Conservation (phyloP, 306 rosid genomes). For the Begonia loranthoides region DNA sequence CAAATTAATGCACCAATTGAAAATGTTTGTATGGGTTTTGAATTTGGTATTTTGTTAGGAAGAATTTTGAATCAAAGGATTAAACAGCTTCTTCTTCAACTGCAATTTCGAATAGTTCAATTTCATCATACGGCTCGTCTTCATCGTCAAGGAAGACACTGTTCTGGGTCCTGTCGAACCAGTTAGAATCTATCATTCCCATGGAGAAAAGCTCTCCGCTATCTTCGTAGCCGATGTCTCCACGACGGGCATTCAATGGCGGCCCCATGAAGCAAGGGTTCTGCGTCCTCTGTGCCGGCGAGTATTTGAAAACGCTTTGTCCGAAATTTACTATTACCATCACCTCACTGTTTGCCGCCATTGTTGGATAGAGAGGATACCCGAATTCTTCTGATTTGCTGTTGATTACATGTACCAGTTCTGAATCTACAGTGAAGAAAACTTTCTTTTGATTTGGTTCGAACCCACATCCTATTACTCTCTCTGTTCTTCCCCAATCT, state of each 20-base stretch:
- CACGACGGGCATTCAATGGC: constrained; percentile 21
- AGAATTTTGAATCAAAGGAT: no score
- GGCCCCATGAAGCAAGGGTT: constrained; percentile 79
- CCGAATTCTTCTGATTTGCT: constrained; percentile 69
- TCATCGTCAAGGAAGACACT: constrained; percentile 25
- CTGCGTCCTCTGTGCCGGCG: constrained; percentile 69
- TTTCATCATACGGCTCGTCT: constrained; percentile 28
- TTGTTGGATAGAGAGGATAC: constrained; percentile 50
- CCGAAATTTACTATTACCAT: constrained; percentile 65
- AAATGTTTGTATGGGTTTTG: no score
- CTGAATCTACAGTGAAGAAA: constrained; percentile 74
- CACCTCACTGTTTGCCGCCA: constrained; percentile 48
- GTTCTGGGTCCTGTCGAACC: constrained; percentile 25
- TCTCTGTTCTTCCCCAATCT: constrained; percentile 55
- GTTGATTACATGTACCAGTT: constrained; percentile 53
- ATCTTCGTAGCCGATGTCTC: constrained; percentile 52
- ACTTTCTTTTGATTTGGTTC: constrained; percentile 78
- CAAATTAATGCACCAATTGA: no score
- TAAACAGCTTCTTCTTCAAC: constrained; percentile 15
- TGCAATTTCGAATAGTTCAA: constrained; percentile 41
- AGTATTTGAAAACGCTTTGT: constrained; percentile 65
- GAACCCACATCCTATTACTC: constrained; percentile 79
- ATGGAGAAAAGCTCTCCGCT: constrained; percentile 88
- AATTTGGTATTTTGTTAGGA: no score
- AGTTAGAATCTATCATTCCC: constrained; percentile 77